Evolutionary conservation across 1,139 yeast genomes (phyloP), one percentile per base, ranked within the genome.

Genomic region (Yamadazyma buinensis): DNA sequence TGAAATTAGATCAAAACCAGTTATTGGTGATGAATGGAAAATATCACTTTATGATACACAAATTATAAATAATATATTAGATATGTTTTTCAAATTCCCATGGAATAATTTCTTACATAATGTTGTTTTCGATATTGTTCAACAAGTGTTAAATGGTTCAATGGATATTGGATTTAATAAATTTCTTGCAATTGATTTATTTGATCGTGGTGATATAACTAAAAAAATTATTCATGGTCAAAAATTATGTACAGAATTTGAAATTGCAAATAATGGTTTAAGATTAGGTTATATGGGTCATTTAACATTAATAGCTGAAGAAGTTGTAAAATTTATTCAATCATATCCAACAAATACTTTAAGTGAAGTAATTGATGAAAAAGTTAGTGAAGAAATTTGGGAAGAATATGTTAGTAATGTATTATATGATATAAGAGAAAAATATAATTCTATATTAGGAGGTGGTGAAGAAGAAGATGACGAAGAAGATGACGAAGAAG

Each of bases 31-130:
- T 59, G 76, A 69, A 48, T 72, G 94, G 54, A 92, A 92, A 59
- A 84, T 90, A 41, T 80, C 95, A 5, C 67, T 92, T 29, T 82
- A 80, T 49, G 97, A 92, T 56, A 83, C 85, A 36, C 80, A 80
- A 44, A 84, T 92, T 38, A 74, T 92, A 33, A 74, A 86, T 30
- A 80, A 83, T 33, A 85, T 92, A 36, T 63, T 90, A 38, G 64
- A 79, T 24, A 82, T 92, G 84, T 90, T 92, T 55, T 84, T 90
- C 72, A 74, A 75, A 48, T 92, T 88, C 59, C 98, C 98, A 5
- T 92, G 99, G 98, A 92, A 92, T 60, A 92, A 92, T 57, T 92
- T 92, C 54, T 71, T 95, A 61, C 99, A 92, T 61, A 92, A 92
- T 53, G 98, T 94, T 38, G 97, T 92, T 7, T 92, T 92, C 64